Evolutionary conservation across 352 stramenopile genomes (phyloP), one percentile per base, ranked within the genome.

Genomic region (Poterioochromonas sp.): DNA sequence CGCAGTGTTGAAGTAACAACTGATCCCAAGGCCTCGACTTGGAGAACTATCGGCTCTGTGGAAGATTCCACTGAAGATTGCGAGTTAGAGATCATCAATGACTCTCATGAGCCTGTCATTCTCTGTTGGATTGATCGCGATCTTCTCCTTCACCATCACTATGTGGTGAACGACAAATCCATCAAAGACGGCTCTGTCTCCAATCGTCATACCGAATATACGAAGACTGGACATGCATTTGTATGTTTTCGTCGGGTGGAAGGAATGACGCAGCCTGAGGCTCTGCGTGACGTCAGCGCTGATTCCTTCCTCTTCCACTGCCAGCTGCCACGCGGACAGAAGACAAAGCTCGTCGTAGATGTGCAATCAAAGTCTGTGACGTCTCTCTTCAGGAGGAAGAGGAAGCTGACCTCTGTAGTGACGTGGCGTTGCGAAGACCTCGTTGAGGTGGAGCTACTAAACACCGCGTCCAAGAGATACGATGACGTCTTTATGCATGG

Each of bases 191-290:
- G 40, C 2, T 37, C 5, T 54, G 65, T 74, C 1, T 12, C 8
- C 40, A 74, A 74, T 37, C n/a, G 5, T n/a, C 65, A 74, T 39
- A n/a, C 22, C 18, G 65, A 74, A 39, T 32, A 58, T 54, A 74
- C 65, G 0, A 54, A 54, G 5, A 54, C 40, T 2, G 1, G 1
- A 39, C 65, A 74, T 39, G 1, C 3, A 12, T 74, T 74, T 39
- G 37, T 74, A 32, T 74, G 65, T n/a, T 37, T 74, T n/a, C 5
- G 40, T 34, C 47, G 26, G 15, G 47, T 26, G 47, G 39, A 8
- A 26, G 11, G 65, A 5, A 12, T 35, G 22, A 39, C 5, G 22
- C 22, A 39, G 11, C 65, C 65, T 39, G n/a, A 34, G 8, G 0
- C 8, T 15, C 12, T 74, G 18, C 1, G 5, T 40, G 65, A 74